Evolutionary conservation across 2,329 filamentous ascomycete species (phyloP).

Genomic region (Diplodia seriata): DNA sequence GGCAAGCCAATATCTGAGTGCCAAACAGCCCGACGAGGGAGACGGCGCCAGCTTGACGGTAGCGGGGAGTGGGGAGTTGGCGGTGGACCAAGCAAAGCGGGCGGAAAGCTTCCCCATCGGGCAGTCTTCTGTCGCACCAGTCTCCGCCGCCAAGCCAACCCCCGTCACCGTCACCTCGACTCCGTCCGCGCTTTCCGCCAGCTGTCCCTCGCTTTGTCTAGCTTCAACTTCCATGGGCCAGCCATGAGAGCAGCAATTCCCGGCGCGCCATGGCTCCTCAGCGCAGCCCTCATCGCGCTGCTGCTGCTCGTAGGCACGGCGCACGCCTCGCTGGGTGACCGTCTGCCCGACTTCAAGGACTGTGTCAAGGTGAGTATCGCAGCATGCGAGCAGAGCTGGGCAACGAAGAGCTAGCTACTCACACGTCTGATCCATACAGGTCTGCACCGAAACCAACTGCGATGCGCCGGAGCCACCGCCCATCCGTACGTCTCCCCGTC

Average conservation of each 20-base stretch:
- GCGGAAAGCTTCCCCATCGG: constrained; percentile 19
- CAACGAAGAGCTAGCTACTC: not conserved
- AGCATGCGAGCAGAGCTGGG: not conserved
- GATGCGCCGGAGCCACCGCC: constrained; percentile 64
- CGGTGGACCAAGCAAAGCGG: not conserved
- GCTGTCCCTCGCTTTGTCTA: constrained; percentile 9
- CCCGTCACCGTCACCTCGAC: not conserved
- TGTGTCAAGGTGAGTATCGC: constrained; percentile 74
- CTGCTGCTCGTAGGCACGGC: constrained; percentile 47
- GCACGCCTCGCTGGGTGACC: constrained; percentile 80
- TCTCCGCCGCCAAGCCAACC: constrained; percentile 8
- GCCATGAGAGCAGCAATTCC: constrained; percentile 24
- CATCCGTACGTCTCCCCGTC: constrained; percentile 67
- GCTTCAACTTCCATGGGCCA: constrained; percentile 18
- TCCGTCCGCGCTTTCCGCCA: constrained; percentile 11
- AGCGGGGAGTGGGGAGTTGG: not conserved
- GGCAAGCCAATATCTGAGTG: too few species aligned
- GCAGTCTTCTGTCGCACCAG: constrained; percentile 4
- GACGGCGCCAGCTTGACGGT: too few species aligned
- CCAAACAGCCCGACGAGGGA: too few species aligned
- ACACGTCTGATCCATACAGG: constrained; percentile 54
- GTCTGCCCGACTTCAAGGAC: constrained; percentile 82
- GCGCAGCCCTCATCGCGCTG: constrained; percentile 41
- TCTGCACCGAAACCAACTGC: constrained; percentile 84
- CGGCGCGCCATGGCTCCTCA: constrained; percentile 26